Evolutionary conservation across 805 yeast species (phyloP).

Genomic region (Hanseniaspora singularis): DNA sequence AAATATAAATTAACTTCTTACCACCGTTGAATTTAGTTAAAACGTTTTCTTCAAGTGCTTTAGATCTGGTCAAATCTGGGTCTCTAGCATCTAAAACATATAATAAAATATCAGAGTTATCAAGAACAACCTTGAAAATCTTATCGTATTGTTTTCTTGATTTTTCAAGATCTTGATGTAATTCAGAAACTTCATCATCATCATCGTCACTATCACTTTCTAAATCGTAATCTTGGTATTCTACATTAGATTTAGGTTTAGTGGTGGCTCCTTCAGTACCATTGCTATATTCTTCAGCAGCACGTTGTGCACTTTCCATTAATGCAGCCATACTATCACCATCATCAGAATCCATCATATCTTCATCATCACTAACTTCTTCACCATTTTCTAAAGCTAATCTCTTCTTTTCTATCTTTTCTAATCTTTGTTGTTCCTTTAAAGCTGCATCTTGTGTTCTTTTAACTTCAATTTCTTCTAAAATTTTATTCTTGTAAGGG

Average conservation of each 20-base stretch:
- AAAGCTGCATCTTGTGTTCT: constrained; percentile 46
- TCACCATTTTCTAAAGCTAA: constrained; percentile 29
- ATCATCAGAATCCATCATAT: constrained; percentile 21
- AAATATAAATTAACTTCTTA: constrained; percentile 71
- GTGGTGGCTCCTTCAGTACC: constrained; percentile 33
- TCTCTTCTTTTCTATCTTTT: constrained; percentile 33
- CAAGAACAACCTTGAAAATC: constrained; percentile 85
- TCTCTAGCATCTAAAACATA: constrained; percentile 97
- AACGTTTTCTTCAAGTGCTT: constrained; percentile 81
- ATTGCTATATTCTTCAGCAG: constrained; percentile 57
- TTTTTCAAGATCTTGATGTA: constrained; percentile 36
- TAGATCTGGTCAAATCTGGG: constrained; percentile 88
- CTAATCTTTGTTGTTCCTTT: constrained; percentile 40
- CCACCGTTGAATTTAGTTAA: constrained; percentile 43
- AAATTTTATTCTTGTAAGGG: constrained; percentile 81
- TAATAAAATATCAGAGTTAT: constrained; percentile 77
- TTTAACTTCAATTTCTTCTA: constrained; percentile 56
- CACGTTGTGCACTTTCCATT: constrained; percentile 78
- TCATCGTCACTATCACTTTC: constrained; percentile 27
- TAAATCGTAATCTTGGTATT: constrained; percentile 39
- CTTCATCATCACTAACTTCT: constrained; percentile 26
- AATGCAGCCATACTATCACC: constrained; percentile 55
- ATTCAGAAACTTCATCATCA: constrained; percentile 36
- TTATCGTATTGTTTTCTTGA: constrained; percentile 88
- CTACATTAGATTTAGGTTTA: constrained; percentile 33